These are phyloP conservation scores for Claviceps cyperi DNA, from an alignment of 2,329 filamentous ascomycete species.

Conservation along the genomic window DNA sequence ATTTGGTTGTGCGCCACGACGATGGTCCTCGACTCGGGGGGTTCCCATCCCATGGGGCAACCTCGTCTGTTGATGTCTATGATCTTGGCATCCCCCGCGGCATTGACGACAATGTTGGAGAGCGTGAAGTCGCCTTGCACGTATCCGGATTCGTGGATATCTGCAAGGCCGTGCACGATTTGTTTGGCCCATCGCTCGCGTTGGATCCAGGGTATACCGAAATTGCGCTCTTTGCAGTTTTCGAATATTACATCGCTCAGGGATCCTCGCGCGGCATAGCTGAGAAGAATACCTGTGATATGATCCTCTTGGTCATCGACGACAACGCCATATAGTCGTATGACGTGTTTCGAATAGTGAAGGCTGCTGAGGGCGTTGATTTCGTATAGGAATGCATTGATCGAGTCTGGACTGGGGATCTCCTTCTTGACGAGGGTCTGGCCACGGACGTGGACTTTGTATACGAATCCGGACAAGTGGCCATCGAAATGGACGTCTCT, in stretches of 20 bases:
- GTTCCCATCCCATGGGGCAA: slow-evolving; percentile 97
- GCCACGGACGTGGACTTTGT: slow-evolving; percentile 65
- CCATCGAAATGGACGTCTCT: slow-evolving; percentile 70
- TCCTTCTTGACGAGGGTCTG: slow-evolving; percentile 85
- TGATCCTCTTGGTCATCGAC: slow-evolving; percentile 72
- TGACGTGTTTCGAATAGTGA: slow-evolving; percentile 58
- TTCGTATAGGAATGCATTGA: slow-evolving; percentile 95
- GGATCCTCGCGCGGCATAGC: slow-evolving; percentile 72
- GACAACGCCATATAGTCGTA: slow-evolving; percentile 75
- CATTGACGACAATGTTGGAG: slow-evolving; percentile 91
- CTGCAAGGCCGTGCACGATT: slow-evolving; percentile 75
- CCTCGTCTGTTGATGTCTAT: slow-evolving; percentile 96
- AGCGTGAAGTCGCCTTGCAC: slow-evolving; percentile 96
- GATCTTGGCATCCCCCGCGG: slow-evolving; percentile 74
- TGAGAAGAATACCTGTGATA: slow-evolving; percentile 82
- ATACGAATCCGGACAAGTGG: slow-evolving; percentile 94
- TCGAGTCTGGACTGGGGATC: slow-evolving; percentile 85
- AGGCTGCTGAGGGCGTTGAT: slow-evolving; percentile 84
- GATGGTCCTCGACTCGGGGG: slow-evolving; percentile 73
- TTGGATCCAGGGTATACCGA: slow-evolving; percentile 49
- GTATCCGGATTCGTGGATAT: slow-evolving; percentile 91
- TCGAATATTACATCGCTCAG: slow-evolving; percentile 88
- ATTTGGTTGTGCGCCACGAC: slow-evolving; percentile 83
- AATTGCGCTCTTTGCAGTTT: slow-evolving; percentile 40
- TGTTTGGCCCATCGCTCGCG: slow-evolving; percentile 82